Percentiles rank a stretch among this genome's conserved stretches.
Conservation (phyloP, 2,329 filamentous ascomycete species). For the Alternaria burnsii region DNA sequence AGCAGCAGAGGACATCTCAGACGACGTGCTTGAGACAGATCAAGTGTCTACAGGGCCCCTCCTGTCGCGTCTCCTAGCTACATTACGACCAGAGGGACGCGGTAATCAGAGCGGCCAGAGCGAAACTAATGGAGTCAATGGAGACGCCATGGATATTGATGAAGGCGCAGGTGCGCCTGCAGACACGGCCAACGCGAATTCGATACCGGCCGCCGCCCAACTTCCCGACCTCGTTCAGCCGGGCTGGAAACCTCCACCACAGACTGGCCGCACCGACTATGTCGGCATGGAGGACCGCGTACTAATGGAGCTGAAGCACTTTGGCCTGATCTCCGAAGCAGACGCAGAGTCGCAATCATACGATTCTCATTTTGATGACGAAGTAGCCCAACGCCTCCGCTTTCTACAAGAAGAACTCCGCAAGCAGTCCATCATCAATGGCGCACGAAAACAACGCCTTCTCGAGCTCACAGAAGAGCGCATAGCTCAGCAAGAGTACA, state of each 20-base stretch:
- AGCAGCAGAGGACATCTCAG: constrained; percentile 84
- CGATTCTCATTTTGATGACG: constrained; percentile 90
- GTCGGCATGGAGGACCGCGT: constrained; percentile 87
- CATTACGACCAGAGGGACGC: constrained; percentile 78
- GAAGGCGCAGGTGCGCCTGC: constrained; percentile 48
- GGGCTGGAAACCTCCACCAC: constrained; percentile 79
- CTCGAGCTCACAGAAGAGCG: constrained; percentile 88
- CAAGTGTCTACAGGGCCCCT: constrained; percentile 88
- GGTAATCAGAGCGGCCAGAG: constrained; percentile 64
- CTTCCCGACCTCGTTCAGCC: constrained; percentile 81
- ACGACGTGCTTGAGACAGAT: constrained; percentile 87
- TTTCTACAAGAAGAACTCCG: constrained; percentile 83
- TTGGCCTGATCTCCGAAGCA: constrained; percentile 83
- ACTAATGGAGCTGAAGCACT: constrained; percentile 88
- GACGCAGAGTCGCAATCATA: constrained; percentile 76
- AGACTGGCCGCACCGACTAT: constrained; percentile 78
- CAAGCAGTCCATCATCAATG: constrained; percentile 85
- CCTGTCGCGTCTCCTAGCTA: constrained; percentile 80
- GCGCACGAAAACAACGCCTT: constrained; percentile 85
- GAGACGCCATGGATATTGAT: constrained; percentile 58
- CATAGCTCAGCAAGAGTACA: constrained; percentile 96
- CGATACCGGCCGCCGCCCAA: constrained; percentile 73
- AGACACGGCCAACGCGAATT: constrained; percentile 48
- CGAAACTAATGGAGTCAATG: constrained; percentile 63
- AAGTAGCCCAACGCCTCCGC: constrained; percentile 88